Base-by-base conservation (phyloP, 352 stramenopile species). In the Peronospora destructor region DNA sequence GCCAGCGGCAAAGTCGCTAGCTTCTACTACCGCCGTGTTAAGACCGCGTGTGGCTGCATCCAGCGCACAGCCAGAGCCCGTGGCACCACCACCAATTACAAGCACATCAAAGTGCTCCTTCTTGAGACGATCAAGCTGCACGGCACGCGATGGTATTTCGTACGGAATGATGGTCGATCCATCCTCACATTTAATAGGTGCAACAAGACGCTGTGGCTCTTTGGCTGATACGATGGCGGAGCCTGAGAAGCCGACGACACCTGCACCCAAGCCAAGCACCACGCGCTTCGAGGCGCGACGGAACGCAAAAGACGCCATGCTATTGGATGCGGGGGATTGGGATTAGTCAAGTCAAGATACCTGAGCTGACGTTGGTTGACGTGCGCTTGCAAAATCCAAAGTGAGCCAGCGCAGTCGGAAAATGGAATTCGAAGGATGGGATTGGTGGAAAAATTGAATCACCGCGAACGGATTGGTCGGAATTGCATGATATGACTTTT, bases 41-140 rank as follows among this genome's bases (percentile, higher is more conserved):
- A 97, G 82, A 9, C 92, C 92, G 45, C 91, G 84, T 37, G 89
- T 97, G 35, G 87, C 71, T 2, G 91, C 91, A 46, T 98, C 91
- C 32, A 95, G 72, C 38, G 85, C 85, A 45, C 80, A 94, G 23
- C 91, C 91, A n/a, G 88, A 88, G 17, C 92, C 92, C 3, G 92
- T 95, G 51, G 87, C 94, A 17, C 92, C 91, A 8, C 88, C 91
- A 38, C 92, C 92, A 45, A 98, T 96, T 19, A 98, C 76, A 29
- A 97, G 74, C 51, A 98, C 79, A 52, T 98, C 91, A 53, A 96
- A 98, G 6, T 94, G 62, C 53, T 97, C 86, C 29, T 76, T 76
- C 62, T 94, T 81, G 26, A 98, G 83, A 8, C 76, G 72, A 37
- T 73, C 64, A 9, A 96, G 69, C 71, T 90, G 80, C 26, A 64